Conservation (phyloP, 257 asterid genomes). For the Solanum clarkiae region DNA sequence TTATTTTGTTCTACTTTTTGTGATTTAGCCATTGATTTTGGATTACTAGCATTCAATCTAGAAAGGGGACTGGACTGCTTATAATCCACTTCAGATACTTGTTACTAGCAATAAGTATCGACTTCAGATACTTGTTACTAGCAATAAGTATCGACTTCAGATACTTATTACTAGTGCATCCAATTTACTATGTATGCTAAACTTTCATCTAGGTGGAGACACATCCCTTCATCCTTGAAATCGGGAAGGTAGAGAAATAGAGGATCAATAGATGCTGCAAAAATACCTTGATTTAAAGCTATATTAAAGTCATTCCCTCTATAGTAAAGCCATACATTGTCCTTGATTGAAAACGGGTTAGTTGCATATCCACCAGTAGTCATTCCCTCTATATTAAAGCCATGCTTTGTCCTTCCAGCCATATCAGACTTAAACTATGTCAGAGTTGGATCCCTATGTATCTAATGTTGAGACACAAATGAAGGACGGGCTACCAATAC, state of each 20-base stretch:
- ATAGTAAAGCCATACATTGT: no score
- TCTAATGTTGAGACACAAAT: no score
- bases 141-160: no score
- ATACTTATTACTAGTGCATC: conserved; percentile 3
- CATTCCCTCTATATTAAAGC: conserved; percentile 59
- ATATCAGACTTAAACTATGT: conserved; percentile 52
- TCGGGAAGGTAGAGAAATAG: conserved; percentile 82
- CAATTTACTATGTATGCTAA: conserved; percentile 64
- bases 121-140: no score
- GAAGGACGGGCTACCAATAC: no score
- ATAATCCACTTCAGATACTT: no score
- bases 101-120: no score
- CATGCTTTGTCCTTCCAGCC: conserved; percentile 50
- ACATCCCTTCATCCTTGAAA: conserved; percentile 50
- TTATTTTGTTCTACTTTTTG: no score
- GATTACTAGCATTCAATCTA: no score
- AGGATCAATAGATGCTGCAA: conserved; percentile 86
- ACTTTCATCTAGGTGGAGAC: conserved; percentile 66
- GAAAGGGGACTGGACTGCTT: no score
- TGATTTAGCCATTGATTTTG: no score
- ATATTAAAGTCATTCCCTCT: no score
- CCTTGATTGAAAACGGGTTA: neutral
- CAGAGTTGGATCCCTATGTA: conserved; percentile 11
- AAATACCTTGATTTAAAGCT: neutral
- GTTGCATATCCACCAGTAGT: conserved; percentile 22